Conservation (phyloP, 2,329 filamentous ascomycete genomes). For the Chrysoporthe cubensis region DNA sequence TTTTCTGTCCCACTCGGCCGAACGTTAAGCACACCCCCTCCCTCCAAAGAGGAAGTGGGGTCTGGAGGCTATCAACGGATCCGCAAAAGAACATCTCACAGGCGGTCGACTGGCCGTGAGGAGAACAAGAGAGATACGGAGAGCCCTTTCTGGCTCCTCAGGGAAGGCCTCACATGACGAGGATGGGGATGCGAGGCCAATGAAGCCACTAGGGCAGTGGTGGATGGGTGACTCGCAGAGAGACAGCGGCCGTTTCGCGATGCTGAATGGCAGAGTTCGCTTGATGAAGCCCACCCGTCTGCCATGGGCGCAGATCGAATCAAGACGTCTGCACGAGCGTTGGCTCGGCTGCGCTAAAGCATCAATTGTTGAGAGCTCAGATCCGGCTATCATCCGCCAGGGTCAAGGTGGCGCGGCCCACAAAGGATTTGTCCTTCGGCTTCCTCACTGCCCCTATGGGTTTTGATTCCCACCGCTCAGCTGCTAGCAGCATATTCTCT, state of each 20-base stretch:
- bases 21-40: conserved; percentile 23
- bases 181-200: conserved; percentile 30
- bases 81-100: conserved; percentile 15
- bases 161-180: conserved; percentile 33
- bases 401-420: conserved; percentile 13
- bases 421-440: conserved; percentile 14
- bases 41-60: conserved; percentile 18
- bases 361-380: conserved; percentile 10
- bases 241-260: conserved; percentile 18
- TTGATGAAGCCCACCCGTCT: conserved; percentile 24
- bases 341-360: conserved; percentile 23
- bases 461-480: neutral
- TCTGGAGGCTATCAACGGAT: conserved; percentile 22
- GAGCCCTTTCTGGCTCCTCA: conserved; percentile 8
- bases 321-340: conserved; percentile 17
- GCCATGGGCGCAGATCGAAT: conserved; percentile 17
- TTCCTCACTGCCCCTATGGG: conserved; percentile 1
- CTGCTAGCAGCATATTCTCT: neutral
- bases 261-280: conserved; percentile 26
- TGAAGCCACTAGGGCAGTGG: conserved; percentile 17
- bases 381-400: conserved; percentile 20
- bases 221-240: conserved; percentile 29
- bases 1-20: conserved; percentile 23
- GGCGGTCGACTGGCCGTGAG: conserved; percentile 8
- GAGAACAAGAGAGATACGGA: neutral